Conservation (phyloP, 257 asterid species). For the Solanum dulcamara region DNA sequence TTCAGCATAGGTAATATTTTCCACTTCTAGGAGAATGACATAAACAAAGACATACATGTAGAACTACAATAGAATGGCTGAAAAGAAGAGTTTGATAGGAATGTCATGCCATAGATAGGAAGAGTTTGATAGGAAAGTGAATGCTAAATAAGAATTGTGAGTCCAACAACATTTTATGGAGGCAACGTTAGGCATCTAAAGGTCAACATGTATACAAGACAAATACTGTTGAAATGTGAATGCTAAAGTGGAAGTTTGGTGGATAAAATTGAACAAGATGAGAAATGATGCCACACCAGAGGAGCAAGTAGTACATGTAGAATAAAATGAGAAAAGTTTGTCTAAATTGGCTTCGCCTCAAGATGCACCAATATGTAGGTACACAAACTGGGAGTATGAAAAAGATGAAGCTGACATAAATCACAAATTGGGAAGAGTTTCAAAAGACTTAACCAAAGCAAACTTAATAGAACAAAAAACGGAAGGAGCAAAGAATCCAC, state of each 20-base stretch:
- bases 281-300: neutral
- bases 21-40: neutral
- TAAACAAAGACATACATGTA: neutral
- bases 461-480: neutral
- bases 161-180: neutral
- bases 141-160: neutral
- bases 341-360: neutral
- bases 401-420: neutral
- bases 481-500: neutral
- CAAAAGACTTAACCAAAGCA: neutral
- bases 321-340: neutral
- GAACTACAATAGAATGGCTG: neutral
- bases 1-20: neutral
- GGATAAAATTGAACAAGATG: neutral
- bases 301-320: neutral
- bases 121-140: neutral
- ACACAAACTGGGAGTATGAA: neutral
- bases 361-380: neutral
- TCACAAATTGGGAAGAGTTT: neutral
- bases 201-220: neutral
- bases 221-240: neutral
- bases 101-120: neutral
- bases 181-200: neutral
- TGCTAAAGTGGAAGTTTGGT: neutral
- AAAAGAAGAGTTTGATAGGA: neutral